These are phyloP conservation scores for Erysimum cheiranthoides DNA, from an alignment of 345 rosid species.

Conservation along the genomic window DNA sequence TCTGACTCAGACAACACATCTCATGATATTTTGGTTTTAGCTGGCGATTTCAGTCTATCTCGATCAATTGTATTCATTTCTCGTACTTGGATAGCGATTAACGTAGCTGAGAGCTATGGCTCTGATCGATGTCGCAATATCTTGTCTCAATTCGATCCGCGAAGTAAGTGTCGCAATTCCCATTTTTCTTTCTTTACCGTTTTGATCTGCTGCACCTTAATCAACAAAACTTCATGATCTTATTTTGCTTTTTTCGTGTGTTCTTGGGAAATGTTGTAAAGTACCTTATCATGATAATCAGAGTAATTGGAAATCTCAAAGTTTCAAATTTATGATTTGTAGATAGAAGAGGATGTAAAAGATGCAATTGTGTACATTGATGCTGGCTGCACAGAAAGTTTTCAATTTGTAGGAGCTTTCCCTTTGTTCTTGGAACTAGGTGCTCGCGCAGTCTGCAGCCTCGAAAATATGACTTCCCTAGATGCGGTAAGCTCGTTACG, in stretches of 20 bases:
- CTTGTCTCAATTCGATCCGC: slow-evolving; percentile 77
- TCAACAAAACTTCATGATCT: background rate
- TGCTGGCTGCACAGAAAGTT: slow-evolving; percentile 95
- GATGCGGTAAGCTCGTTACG: slow-evolving; percentile 63
- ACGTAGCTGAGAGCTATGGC: slow-evolving; percentile 55
- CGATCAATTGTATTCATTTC: background rate
- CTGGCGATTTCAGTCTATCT: background rate
- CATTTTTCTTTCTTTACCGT: background rate
- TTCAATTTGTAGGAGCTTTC: slow-evolving; percentile 84
- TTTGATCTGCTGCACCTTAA: background rate
- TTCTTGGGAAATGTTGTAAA: background rate
- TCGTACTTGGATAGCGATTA: slow-evolving; percentile 1
- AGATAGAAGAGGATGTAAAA: slow-evolving; percentile 76
- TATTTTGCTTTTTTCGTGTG: background rate
- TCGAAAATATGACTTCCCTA: slow-evolving; percentile 77
- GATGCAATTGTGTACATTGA: slow-evolving; percentile 79
- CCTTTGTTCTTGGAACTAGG: slow-evolving; percentile 79
- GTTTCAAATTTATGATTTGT: background rate
- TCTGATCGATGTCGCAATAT: slow-evolving; percentile 70
- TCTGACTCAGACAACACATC: background rate
- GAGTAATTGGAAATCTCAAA: background rate
- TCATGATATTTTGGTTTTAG: background rate
- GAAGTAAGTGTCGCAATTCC: slow-evolving; percentile 52
- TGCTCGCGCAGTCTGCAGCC: slow-evolving; percentile 74
- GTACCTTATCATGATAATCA: background rate